A percentile compares a stretch with the other conserved stretches of the same genome.
Evolutionary conservation across 352 stramenopile genomes (phyloP).

Genomic region (Phytophthora colocasiae): DNA sequence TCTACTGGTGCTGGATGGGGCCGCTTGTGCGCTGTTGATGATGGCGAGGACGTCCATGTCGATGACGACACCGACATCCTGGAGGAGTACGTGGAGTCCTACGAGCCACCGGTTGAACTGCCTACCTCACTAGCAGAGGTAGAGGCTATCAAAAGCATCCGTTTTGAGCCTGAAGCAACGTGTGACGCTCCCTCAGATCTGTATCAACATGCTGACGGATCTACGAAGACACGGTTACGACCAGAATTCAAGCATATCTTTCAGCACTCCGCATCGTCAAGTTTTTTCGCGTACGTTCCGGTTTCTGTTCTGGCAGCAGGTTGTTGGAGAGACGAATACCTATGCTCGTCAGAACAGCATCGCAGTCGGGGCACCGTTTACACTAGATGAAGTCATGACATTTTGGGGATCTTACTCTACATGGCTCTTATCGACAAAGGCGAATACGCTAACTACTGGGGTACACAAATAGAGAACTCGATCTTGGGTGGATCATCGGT

Average conservation of each 20-base stretch:
- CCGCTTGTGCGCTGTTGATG: slow-evolving; percentile 9
- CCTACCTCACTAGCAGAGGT: slow-evolving; percentile 3
- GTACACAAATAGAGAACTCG: slow-evolving; percentile 20
- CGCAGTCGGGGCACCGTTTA: background rate
- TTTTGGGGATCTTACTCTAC: slow-evolving; percentile 10
- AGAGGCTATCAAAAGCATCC: slow-evolving; percentile 12
- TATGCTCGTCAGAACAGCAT: slow-evolving; percentile 8
- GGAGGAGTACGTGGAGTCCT: slow-evolving; percentile 2
- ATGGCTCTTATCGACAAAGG: slow-evolving; percentile 36
- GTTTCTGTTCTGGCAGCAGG: slow-evolving; percentile 36
- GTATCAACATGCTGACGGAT: slow-evolving; percentile 14
- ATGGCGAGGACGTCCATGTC: slow-evolving; percentile 4
- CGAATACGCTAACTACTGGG: slow-evolving; percentile 43
- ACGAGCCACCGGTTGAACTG: slow-evolving; percentile 6
- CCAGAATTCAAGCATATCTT: slow-evolving; percentile 24
- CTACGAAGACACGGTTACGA: slow-evolving; percentile 15
- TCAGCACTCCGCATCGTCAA: slow-evolving; percentile 16
- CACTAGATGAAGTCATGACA: slow-evolving; percentile 12
- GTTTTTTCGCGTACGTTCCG: slow-evolving; percentile 34
- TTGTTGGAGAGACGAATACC: slow-evolving; percentile 25
- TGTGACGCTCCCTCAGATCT: slow-evolving; percentile 3
- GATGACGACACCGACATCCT: slow-evolving; percentile 1
- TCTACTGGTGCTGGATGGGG: slow-evolving; percentile 5
- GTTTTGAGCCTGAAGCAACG: slow-evolving; percentile 13
- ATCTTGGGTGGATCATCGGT: slow-evolving; percentile 11